Evolutionary conservation across 163 green algal genomes (phyloP).

Genomic region (Scenedesmus sp.): DNA sequence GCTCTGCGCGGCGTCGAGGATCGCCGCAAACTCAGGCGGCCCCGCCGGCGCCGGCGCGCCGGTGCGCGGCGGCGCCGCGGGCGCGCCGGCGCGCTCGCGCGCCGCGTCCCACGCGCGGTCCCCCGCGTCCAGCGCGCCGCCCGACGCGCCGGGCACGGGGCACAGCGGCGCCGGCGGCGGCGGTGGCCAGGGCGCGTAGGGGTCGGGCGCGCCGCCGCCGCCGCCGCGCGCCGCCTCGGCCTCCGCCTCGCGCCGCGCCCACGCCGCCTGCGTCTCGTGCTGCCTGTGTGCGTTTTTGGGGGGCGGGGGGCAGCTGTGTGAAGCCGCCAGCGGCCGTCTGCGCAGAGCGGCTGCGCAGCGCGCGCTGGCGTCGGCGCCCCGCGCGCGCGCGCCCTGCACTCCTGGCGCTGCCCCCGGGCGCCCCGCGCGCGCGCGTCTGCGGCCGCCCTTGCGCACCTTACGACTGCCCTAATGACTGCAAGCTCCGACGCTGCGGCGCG

Average conservation of each 20-base stretch:
- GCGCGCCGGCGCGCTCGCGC: background rate
- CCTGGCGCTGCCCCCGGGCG: too few relatives aligned
- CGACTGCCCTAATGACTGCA: too few relatives aligned
- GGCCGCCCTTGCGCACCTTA: too few relatives aligned
- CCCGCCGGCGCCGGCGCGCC: background rate
- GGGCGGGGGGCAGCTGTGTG: background rate
- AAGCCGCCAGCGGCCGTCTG: background rate
- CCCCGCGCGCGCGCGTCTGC: too few relatives aligned
- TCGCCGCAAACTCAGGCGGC: constrained; percentile 19
- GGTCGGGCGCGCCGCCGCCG: background rate
- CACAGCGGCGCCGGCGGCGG: background rate
- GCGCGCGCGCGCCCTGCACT: too few relatives aligned
- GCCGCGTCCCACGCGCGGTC: background rate
- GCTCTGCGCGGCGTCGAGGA: constrained; percentile 20
- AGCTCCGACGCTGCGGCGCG: too few relatives aligned
- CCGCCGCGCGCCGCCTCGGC: background rate
- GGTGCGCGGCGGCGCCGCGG: background rate
- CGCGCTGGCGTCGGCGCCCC: too few relatives aligned
- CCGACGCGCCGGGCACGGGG: constrained; percentile 19
- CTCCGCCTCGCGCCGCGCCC: constrained; percentile 2
- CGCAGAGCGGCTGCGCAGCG: background rate
- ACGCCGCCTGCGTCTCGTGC: constrained; percentile 15
- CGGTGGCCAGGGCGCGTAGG: background rate
- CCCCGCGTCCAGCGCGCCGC: too few relatives aligned
- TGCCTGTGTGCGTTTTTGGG: constrained; percentile 2